Base-by-base conservation (phyloP, 257 asterid genomes). In the Salvia rosmarinus region DNA sequence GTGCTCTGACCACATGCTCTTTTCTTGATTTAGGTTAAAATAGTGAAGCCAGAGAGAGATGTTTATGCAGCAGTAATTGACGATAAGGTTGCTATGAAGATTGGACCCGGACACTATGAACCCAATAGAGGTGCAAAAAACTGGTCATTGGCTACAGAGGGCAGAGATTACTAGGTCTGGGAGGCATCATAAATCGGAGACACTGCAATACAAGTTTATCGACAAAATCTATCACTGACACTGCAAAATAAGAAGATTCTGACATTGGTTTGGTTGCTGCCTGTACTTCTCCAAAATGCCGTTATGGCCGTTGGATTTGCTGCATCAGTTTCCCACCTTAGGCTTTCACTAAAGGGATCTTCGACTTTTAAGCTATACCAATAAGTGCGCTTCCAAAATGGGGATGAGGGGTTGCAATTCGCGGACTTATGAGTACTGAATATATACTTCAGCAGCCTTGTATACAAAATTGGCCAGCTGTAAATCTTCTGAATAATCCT, bases 31-130 rank as follows among this genome's bases (percentile, higher is more conserved):
- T 80, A 88, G 98, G 85, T 91, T 47, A 66, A 83, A 74, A 89
- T 95, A 73, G 55, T 80, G 13, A 89, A 89, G 88, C 92, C 97
- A 17, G 97, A 95, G 68, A 84, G 85, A 79, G 99, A 89, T 78
- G 96, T 91, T 65, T 95, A 95, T 69, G 98, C 92, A 37, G 98
- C 99, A 73, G 65, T 87, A 50, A 68, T 91, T 39, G 96, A 91
- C 68, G 95, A 91, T 12, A 88, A 90, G 76, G 20, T 93, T 76
- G 87, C 92, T 1, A 73, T 93, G 91, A 93, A 93, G 84, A 90
- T 93, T 30, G 98, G 98, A 75, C 97, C 97, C 51, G 98, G 97
- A 59, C 75, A 89, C 72, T 90, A 77, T 57, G 96, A 93, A 74
- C 96, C 98, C 47, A 57, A 88, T 55, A 65, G 46, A 39, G 87